Evolutionary conservation across 2,329 filamentous ascomycete species (phyloP).

Genomic region (Aspergillus fructus): DNA sequence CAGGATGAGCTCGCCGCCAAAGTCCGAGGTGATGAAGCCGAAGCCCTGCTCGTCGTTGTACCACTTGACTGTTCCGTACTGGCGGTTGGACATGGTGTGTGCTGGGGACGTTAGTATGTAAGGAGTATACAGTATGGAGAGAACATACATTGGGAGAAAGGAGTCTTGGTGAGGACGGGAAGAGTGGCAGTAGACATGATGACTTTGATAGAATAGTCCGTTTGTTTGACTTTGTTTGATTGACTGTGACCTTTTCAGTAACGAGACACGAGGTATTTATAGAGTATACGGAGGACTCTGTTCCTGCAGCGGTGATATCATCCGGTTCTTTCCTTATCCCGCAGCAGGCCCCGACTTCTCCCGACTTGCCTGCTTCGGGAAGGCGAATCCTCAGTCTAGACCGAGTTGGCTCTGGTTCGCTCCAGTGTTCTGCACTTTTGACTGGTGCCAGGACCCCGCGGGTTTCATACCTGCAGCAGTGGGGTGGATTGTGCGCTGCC

Average conservation of each 20-base stretch:
- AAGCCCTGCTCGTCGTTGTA: slow-evolving; percentile 11
- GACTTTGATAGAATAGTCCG: too few relatives aligned
- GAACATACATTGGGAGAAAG: background rate
- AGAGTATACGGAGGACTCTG: background rate
- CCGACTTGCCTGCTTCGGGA: background rate
- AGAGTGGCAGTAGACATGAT: background rate
- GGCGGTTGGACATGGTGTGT: background rate
- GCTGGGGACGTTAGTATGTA: background rate
- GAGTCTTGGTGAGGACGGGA: background rate
- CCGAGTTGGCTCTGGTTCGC: too few relatives aligned
- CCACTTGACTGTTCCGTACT: slow-evolving; percentile 9
- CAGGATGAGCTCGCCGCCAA: slow-evolving; percentile 10
- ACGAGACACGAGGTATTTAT: background rate
- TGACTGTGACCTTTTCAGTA: background rate
- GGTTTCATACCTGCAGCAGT: background rate
- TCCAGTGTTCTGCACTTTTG: too few relatives aligned
- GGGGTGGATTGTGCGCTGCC: too few relatives aligned
- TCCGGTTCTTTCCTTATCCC: background rate
- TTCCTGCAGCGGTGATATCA: background rate
- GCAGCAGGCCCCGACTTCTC: too few relatives aligned
- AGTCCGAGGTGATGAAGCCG: slow-evolving; percentile 12
- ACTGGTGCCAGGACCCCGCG: too few relatives aligned
- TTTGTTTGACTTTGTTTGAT: background rate
- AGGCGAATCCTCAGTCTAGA: too few relatives aligned
- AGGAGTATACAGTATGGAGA: background rate